A percentile compares a stretch with the other conserved stretches of the same genome.
phyloP scores from a whole-genome alignment of 2,329 filamentous ascomycete species.

The Paecilomyces dactylethromorphus region DNA sequence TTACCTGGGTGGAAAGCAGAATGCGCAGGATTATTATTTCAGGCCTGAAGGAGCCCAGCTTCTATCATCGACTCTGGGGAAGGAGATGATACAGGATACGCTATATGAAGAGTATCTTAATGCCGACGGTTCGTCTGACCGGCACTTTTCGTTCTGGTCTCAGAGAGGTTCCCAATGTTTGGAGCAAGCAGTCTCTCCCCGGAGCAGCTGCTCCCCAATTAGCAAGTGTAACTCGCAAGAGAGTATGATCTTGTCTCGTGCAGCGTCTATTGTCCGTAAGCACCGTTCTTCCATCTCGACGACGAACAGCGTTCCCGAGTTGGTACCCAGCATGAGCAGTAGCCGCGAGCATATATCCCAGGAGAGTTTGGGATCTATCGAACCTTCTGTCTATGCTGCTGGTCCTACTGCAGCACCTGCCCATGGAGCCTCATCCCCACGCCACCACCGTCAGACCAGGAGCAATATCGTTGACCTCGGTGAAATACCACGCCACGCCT shows the following conservation, averaged over 20 bases:
- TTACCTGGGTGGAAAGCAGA: constrained; percentile 13
- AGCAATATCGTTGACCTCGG: background rate
- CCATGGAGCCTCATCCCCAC: constrained; percentile 18
- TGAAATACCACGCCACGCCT: constrained; percentile 7
- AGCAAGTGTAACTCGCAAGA: constrained; percentile 54
- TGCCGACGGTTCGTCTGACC: constrained; percentile 40
- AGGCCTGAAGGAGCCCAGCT: constrained; percentile 24
- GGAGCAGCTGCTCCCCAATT: constrained; percentile 45
- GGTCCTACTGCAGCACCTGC: background rate
- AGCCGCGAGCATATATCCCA: constrained; percentile 28
- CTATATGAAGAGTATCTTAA: constrained; percentile 36
- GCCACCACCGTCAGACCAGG: constrained; percentile 28
- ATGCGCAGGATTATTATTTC: constrained; percentile 20
- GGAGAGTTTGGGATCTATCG: constrained; percentile 13
- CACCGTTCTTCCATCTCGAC: constrained; percentile 43
- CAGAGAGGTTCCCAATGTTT: constrained; percentile 36
- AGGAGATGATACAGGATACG: constrained; percentile 25
- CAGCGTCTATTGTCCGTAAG: constrained; percentile 41
- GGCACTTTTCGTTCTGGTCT: constrained; percentile 41
- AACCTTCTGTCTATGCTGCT: constrained; percentile 1
- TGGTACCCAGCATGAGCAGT: constrained; percentile 34
- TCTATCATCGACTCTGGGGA: constrained; percentile 22
- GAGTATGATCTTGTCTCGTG: constrained; percentile 47
- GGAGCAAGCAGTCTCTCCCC: constrained; percentile 31
- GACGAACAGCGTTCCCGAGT: constrained; percentile 36